Evolutionary conservation across 2,329 filamentous ascomycete species (phyloP).

Genomic region (Dactylella cylindrospora): DNA sequence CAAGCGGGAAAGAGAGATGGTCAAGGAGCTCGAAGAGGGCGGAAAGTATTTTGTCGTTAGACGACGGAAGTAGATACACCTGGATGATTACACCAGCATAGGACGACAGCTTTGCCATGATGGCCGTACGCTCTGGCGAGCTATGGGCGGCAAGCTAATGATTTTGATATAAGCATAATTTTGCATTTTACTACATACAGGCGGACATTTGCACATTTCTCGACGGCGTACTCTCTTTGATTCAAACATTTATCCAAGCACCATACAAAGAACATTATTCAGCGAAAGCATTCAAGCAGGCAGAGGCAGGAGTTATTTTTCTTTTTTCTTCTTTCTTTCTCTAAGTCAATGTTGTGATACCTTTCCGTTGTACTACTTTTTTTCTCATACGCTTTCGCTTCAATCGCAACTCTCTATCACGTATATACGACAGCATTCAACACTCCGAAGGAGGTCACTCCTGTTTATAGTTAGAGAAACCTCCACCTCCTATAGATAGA

Average conservation of each 20-base stretch:
- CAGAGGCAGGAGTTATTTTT: conserved; percentile 33
- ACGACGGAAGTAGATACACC: conserved; percentile 23
- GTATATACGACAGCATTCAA: too few relatives aligned
- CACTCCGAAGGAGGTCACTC: too few relatives aligned
- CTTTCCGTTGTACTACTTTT: too few relatives aligned
- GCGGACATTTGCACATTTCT: background rate
- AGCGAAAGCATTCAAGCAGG: conserved; percentile 24
- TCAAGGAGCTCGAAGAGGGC: conserved; percentile 28
- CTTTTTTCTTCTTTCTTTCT: too few relatives aligned
- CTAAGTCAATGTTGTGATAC: too few relatives aligned
- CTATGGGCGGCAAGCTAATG: background rate
- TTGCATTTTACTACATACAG: too few relatives aligned
- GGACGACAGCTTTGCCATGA: conserved; percentile 21
- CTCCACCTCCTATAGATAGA: too few relatives aligned
- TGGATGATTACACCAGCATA: background rate
- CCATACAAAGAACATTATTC: conserved; percentile 12
- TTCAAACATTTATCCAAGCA: background rate
- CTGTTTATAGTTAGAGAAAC: too few relatives aligned
- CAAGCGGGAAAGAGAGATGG: conserved; percentile 21
- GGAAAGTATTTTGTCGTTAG: conserved; percentile 31
- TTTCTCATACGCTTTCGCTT: too few relatives aligned
- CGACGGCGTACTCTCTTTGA: conserved; percentile 15
- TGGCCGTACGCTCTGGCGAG: conserved; percentile 19
- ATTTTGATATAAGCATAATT: conserved; percentile 9
- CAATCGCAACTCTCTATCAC: too few relatives aligned